Evolutionary conservation across 2,329 filamentous ascomycete species (phyloP), one percentile per base, ranked within the genome.

Genomic region (Colletotrichum simmondsii): DNA sequence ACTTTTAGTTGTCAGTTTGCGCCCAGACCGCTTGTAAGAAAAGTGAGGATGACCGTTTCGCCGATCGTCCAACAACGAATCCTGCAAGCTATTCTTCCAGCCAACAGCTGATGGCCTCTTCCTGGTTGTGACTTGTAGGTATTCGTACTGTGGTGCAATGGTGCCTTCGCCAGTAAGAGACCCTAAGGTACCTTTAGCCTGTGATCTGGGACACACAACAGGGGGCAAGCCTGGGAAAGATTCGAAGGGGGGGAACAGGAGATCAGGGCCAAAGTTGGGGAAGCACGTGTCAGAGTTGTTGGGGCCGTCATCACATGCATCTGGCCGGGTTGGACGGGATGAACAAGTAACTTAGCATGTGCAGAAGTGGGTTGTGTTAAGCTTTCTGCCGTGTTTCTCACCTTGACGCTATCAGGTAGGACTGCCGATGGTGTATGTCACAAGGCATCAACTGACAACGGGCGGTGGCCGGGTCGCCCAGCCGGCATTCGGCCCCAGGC

Each of bases 201-300:
- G 63, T 14, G 24, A 24, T 49, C 19, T 58, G 7, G 57, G 12
- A 42, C 37, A 19, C 37, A 19, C 22, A 35, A 16, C 22, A 35
- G 37, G 57, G 57, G 63, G 57, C 53, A 57, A 32, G 19, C n/a
- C 14, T 30, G 16, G 24, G 37, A 42, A 60, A 61, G 8, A 30
- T 16, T 57, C 28, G 54, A n/a, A n/a, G 19, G 56, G 19, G 56
- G 56, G 69, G 22, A 49, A 26, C 49, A 71, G 57, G 46, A 61
- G 59, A 68, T 66, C 65, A 68, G 58, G 56, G 28, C 58, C 65
- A 67, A 60, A 60, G 56, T 54, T 66, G 64, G 71, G 62, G 68
- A 72, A 73, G 74, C 74, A 75, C 72, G 74, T 75, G 74, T 74
- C 65, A 75, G 72, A 69, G 35, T 54, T 65, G 62, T 68, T 26